A percentile compares a stretch with the other conserved stretches of the same genome.
phyloP scores from a whole-genome alignment of 345 rosid species.

The Erucastrum elatum region DNA sequence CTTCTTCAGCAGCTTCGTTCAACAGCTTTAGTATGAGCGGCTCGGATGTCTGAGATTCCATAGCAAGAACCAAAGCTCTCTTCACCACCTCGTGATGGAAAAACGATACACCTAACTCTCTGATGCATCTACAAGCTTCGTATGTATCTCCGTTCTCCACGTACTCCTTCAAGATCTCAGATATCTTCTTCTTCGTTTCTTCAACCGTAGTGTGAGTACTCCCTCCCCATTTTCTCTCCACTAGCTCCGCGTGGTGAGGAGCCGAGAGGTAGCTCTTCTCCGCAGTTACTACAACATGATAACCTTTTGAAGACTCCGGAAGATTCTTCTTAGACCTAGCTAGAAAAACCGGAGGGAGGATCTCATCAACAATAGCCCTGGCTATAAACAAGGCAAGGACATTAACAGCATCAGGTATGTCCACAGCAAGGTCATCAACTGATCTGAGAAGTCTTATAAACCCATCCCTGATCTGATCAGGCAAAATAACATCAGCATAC shows the following conservation, averaged over 20 bases:
- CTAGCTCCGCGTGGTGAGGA: slow-evolving; percentile 97
- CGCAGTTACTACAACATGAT: slow-evolving; percentile 76
- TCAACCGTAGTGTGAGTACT: slow-evolving; percentile 88
- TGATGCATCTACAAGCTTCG: slow-evolving; percentile 95
- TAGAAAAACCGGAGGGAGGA: slow-evolving; percentile 89
- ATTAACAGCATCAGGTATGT: slow-evolving; percentile 85
- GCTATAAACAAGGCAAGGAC: slow-evolving; percentile 91
- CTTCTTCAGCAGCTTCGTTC: slow-evolving; percentile 95
- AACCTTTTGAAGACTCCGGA: slow-evolving; percentile 77
- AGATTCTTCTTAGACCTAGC: slow-evolving; percentile 76
- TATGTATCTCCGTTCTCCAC: slow-evolving; percentile 77
- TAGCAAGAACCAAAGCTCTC: slow-evolving; percentile 83
- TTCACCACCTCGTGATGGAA: slow-evolving; percentile 99
- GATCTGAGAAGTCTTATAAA: slow-evolving; percentile 95
- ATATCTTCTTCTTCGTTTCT: slow-evolving; percentile 90
- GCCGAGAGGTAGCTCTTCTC: slow-evolving; percentile 98
- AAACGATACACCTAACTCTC: slow-evolving; percentile 88
- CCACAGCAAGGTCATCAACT: slow-evolving; percentile 93
- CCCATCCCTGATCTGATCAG: slow-evolving; percentile 88
- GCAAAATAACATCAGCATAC: slow-evolving; percentile 89
- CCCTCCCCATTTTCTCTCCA: slow-evolving; percentile 99
- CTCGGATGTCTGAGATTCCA: slow-evolving; percentile 77
- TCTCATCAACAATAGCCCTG: slow-evolving; percentile 95
- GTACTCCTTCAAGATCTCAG: slow-evolving; percentile 81
- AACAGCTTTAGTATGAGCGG: slow-evolving; percentile 66